Base-by-base conservation (phyloP, 2,329 filamentous ascomycete genomes). In the Didymosphaeria variabile region DNA sequence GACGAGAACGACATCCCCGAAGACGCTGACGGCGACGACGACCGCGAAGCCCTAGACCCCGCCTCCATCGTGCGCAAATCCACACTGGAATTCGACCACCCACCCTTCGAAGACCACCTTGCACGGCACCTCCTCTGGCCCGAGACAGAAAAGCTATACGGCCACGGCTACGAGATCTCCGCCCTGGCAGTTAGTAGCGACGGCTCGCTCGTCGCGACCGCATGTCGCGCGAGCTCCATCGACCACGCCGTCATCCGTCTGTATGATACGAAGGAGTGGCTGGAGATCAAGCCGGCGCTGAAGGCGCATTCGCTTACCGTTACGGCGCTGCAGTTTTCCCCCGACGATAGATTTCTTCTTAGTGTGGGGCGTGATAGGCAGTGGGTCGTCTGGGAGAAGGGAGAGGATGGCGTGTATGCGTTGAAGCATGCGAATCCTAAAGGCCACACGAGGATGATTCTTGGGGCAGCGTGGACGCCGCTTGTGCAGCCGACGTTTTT, bases 151-250 rank as follows among this genome's bases (percentile, higher is more conserved):
- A 99, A 99, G 81, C 86, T 99, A 1, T 99, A 99, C 79, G 95
- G 95, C 1, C 95, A 99, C 79, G 95, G 95, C 32, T 97, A 97
- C 79, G 95, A 99, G 79, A 94, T 99, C 53, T 97, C 93, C 1
- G 91, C 92, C 40, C 87, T 97, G 17, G 91, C 94, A 12, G 86
- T 90, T 8, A 93, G 88, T 71, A 87, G 91, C 72, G 89, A 93
- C 69, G 90, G 91, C 13, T 82, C 79, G 3, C 79, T 97, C 23
- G 85, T 99, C 15, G 95, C 95, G 34, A 97, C 94, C 56, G 93
- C 95, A 1, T 99, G 95, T 82, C 92, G 91, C 72, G 95, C 95
- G 19, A 97, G 90, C 74, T 96, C 93, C 1, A 84, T 94, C 59
- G 95, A 97, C 77, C 95, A 99, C 75, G 95, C 95, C 46, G 94